Evolutionary conservation across 768 basidiomycete species (phyloP).

Genomic region (Mycena amicta): DNA sequence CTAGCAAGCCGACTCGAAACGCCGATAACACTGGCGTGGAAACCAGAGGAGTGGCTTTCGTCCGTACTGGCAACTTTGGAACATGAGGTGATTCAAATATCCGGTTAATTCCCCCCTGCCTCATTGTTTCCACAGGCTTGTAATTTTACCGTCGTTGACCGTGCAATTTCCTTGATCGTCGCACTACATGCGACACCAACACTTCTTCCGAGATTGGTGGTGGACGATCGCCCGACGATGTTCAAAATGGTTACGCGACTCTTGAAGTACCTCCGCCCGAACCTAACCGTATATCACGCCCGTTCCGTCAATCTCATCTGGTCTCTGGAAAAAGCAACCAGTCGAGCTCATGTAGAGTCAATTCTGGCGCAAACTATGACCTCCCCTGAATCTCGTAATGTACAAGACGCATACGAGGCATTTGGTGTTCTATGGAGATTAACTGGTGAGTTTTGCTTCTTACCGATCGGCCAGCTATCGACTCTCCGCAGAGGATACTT

Average conservation of each 20-base stretch:
- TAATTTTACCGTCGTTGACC: conserved; percentile 72
- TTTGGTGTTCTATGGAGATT: conserved; percentile 94
- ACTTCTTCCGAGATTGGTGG: conserved; percentile 53
- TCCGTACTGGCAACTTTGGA: conserved; percentile 55
- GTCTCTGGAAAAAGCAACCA: conserved; percentile 64
- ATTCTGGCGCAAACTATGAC: conserved; percentile 76
- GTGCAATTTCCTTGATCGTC: conserved; percentile 57
- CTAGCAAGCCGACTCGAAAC: conserved; percentile 50
- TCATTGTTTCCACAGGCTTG: conserved; percentile 40
- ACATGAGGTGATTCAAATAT: conserved; percentile 45
- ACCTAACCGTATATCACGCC: conserved; percentile 73
- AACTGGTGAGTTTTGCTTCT: conserved; percentile 55
- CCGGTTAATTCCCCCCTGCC: conserved; percentile 8
- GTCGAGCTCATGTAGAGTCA: conserved; percentile 70
- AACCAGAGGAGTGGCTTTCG: conserved; percentile 65
- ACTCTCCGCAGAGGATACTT: conserved; percentile 64
- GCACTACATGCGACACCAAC: conserved; percentile 52
- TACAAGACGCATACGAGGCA: conserved; percentile 71
- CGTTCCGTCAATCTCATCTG: conserved; percentile 84
- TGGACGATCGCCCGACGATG: conserved; percentile 60
- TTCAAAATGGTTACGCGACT: conserved; percentile 68
- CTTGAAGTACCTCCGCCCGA: conserved; percentile 69
- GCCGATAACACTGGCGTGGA: conserved; percentile 52
- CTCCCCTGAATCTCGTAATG: conserved; percentile 47
- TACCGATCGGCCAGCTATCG: neutral